Base-by-base conservation (phyloP, 257 asterid species). In the Solanum boliviense region DNA sequence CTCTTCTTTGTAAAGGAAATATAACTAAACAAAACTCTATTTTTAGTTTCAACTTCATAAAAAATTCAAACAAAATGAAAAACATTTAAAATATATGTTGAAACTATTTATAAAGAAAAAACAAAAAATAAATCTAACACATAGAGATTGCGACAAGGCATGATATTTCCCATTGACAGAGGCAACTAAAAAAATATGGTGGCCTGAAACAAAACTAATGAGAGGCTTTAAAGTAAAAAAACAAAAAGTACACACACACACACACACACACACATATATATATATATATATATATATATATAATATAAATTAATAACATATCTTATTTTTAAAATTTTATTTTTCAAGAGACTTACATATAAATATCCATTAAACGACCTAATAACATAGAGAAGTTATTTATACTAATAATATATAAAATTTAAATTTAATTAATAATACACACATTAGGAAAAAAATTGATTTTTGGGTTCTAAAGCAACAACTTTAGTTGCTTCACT, bases 331-430 rank as follows among this genome's bases (percentile, higher is more conserved):
- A 23, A 23, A 62, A 9, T 62, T 62, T 23, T n/a, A 62, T n/a
- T 23, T 62, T 62, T 62, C 1, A 8, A 1, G 31, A 62, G 6
- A n/a, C 7, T 15, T 48, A 23, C 1, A 0, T 23, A 9, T 9
- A 62, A 10, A 62, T 62, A 9, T 62, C 1, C 6, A 10, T 62
- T 62, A 62, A n/a, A 62, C 3, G 32, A 62, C 7, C 32, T 23
- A 62, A n/a, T 62, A 10, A 3, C 29, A 1, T 62, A 62, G 62
- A 5, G 1, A 62, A 23, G 6, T 21, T 23, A 60, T 60, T 60
- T 60, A 60, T 21, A 60, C 12, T 60, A 23, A 38, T 58, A 58
- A 58, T 60, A 60, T 60, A 60, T 60, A 21, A 60, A 60, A 60
- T 60, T 60, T 60, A 9, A 23, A 60, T 60, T 60, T 60, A 23